Evolutionary conservation across 2,329 filamentous ascomycete species (phyloP), one percentile per base, ranked within the genome.

Genomic region (Corinectria fuckeliana): DNA sequence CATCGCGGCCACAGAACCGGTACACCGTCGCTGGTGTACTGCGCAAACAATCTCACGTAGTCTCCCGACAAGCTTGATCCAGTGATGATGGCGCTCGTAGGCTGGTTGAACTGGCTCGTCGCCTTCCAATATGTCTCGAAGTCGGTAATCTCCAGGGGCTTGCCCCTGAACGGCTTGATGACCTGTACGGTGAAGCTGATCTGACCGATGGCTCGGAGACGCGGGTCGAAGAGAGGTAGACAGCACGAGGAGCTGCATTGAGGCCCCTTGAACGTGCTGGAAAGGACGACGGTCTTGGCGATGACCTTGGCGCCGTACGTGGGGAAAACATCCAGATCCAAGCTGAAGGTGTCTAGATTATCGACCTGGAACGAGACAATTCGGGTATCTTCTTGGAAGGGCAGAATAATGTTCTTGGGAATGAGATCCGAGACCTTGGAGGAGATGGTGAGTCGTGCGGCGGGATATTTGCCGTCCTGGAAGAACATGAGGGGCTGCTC

Each of bases 121-220:
- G 94, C 94, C 77, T 98, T 99, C 95, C 95, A 99, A 76, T 99
- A 99, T 0, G 95, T 98, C 63, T 96, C 95, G 69, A 98, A 99
- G 72, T 98, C 93, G 1, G 95, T 96, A 61, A 99, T 97, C 75
- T 99, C 95, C 20, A 99, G 81, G 3, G 95, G 93, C 61, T 93
- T 90, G 7, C 95, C 94, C 63, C 89, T 88, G 78, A 98, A 99
- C 0, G 95, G 95, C 72, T 97, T 97, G 74, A 99, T 96, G 23
- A 98, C 92, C 73, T 98, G 93, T 55, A 92, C 96, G 65, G 91
- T 91, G 80, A 99, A 99, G 64, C 88, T 92, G 66, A 98, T 92
- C 71, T 96, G 91, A 5, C 95, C 95, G 70, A 99, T 97, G 8
- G 93, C 91, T 44, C 94, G 88, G 48, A 98, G 83, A 20, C 95